Evolutionary conservation across 768 basidiomycete genomes (phyloP), one percentile per base, ranked within the genome.

Genomic region (Arthromyces matolae): DNA sequence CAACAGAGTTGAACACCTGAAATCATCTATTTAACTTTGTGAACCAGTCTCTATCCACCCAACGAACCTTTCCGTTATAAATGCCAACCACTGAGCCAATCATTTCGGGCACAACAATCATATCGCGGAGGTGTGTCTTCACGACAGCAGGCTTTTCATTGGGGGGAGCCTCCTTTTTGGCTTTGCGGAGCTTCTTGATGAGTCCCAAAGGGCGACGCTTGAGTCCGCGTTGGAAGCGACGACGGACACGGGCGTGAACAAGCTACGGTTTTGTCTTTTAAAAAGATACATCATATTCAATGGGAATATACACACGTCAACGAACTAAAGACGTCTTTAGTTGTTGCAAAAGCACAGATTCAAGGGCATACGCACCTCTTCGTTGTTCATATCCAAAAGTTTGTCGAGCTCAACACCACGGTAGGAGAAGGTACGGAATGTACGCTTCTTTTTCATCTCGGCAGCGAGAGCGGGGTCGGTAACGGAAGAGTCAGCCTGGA

Each of bases 21-120:
- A 13, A 36, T 43, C 29, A 22, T 27, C 35, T 24, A 18, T 29
- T 58, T 45, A 58, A 35, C 16, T 4, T 23, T 23, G 24, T 4
- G 1, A 22, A 4, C 9, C 37, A n/a, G 23, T 9, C 5, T 20
- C 16, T 8, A 29, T 36, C 18, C 25, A 22, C 14, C 4, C 18
- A 42, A 67, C 70, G 52, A 63, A 90, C 89, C 81, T 95, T 95
- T 65, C 93, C 93, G 65, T 93, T 95, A 84, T 99, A 98, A 67
- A 98, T 95, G 54, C 96, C 96, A 55, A 97, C 84, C 57, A 98
- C 91, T 62, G 84, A 87, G 53, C 96, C 96, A 71, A 99, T 97
- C 96, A 99, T 98, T 79, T 99, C 96, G 41, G 96, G 96, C 51
- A 99, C 96, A 71, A 99, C 86, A 71, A 98, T 95, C 96, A 99